Base-by-base conservation (phyloP, 2,329 filamentous ascomycete species). In the Alternaria triticina region DNA sequence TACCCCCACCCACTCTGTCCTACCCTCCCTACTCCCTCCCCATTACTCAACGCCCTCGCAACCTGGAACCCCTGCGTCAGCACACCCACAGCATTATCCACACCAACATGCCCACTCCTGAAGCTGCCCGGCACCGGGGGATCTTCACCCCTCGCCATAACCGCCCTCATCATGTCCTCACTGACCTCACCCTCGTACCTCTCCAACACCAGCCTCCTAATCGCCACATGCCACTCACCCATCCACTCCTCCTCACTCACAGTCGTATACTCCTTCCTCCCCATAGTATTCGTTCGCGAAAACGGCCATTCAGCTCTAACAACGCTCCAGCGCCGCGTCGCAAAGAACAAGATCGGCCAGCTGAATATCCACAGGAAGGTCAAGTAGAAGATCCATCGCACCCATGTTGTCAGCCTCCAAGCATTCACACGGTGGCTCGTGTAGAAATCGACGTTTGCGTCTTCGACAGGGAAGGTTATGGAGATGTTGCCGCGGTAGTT, bases 291-390 rank as follows among this genome's bases (percentile, higher is more conserved):
- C 10, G 72, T 65, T 5, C 75, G 71, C 4, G 85, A 86, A 68
- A 85, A 89, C 1, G 82, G 77, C 89, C 90, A 94, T 33, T 89
- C 83, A 0, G 86, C 85, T 22, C 83, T 82, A 4, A 88, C 85
- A 3, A 91, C 88, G 66, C 90, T 86, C 80, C 89, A 94, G 52
- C 87, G 84, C 74, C 87, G 88, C 2, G 91, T 94, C 17, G 85
- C 80, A 74, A 92, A 85, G 79, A 87, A 89, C 12, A 94, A 83
- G 60, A 87, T 86, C 0, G 91, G 91, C 91, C 91, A 94, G 4
- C 86, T 82, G 69, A 94, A 83, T 60, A 94, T 72, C 85, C 91
- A 91, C 12, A 91, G 77, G 63, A 93, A 87, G 0, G 88, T 88
- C 6, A 91, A 76, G 74, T 87, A 88, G 80, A 89, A 92, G 10